These are phyloP conservation scores for Pseudogymnoascus sp. DNA, from an alignment of 2,329 filamentous ascomycete species.

Conservation along the genomic window DNA sequence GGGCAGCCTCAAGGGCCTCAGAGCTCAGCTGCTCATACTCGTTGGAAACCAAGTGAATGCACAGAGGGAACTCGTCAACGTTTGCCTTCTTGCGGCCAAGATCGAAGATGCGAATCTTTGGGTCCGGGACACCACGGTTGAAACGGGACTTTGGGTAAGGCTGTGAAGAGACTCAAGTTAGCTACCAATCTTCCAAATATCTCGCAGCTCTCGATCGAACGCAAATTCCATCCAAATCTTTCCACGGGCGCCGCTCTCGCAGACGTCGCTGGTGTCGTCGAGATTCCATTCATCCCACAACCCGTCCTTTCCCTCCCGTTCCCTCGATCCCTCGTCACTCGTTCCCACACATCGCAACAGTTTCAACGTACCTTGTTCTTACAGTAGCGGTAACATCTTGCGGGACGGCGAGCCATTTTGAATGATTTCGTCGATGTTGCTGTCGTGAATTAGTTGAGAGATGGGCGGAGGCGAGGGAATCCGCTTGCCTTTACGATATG, in stretches of 20 bases:
- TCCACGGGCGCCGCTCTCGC: not conserved
- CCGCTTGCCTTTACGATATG: constrained; percentile 12
- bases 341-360: not conserved
- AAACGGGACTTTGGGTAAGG: constrained; percentile 99
- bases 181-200: constrained; percentile 14
- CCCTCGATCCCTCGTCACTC: not conserved
- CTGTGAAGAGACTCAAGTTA: constrained; percentile 39
- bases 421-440: constrained; percentile 48
- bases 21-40: constrained; percentile 99
- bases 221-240: not conserved
- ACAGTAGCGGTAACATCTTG: constrained; percentile 99
- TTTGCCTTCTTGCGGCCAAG: constrained; percentile 96
- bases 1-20: constrained; percentile 97
- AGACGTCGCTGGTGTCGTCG: not conserved
- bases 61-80: constrained; percentile 99
- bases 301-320: not conserved
- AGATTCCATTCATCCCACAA: constrained; percentile 1
- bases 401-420: constrained; percentile 99
- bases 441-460: constrained; percentile 12
- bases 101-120: constrained; percentile 95
- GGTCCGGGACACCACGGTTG: constrained; percentile 90
- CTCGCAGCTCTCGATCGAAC: not conserved
- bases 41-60: constrained; percentile 99
- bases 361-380: constrained; percentile 90
- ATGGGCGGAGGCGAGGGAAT: constrained; percentile 9